Evolutionary conservation across 495 filamentous ascomycete genomes (phyloP).

Genomic region (Trichoderma virens): DNA sequence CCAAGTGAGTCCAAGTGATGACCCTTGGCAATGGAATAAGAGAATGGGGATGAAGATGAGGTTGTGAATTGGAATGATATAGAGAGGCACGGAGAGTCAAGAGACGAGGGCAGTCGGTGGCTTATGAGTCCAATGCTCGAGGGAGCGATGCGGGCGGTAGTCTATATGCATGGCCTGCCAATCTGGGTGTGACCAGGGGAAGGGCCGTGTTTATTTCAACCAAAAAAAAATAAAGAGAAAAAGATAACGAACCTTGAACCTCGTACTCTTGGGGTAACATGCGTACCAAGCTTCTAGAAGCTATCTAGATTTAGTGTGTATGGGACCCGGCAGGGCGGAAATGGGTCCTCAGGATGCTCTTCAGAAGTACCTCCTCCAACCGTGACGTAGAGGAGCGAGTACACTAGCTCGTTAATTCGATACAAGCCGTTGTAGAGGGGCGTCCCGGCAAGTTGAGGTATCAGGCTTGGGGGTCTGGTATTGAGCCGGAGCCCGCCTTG

Average conservation of each 20-base stretch:
- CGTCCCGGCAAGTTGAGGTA: background rate
- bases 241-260: background rate
- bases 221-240: background rate
- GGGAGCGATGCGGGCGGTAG: background rate
- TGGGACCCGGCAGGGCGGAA: conserved; percentile 1
- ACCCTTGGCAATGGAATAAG: background rate
- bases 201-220: background rate
- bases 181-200: background rate
- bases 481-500: too few species aligned
- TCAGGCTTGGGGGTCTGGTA: too few species aligned
- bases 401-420: background rate
- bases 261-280: background rate
- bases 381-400: background rate
- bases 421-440: background rate
- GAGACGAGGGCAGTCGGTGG: background rate
- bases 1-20: background rate
- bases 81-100: background rate
- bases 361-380: background rate
- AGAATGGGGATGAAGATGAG: background rate
- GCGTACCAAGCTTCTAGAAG: background rate
- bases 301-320: background rate
- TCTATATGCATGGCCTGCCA: background rate
- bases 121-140: background rate
- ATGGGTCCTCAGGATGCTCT: background rate
- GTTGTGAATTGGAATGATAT: background rate